Base-by-base conservation (phyloP, 495 filamentous ascomycete genomes). In the Trichocladium antarcticum region DNA sequence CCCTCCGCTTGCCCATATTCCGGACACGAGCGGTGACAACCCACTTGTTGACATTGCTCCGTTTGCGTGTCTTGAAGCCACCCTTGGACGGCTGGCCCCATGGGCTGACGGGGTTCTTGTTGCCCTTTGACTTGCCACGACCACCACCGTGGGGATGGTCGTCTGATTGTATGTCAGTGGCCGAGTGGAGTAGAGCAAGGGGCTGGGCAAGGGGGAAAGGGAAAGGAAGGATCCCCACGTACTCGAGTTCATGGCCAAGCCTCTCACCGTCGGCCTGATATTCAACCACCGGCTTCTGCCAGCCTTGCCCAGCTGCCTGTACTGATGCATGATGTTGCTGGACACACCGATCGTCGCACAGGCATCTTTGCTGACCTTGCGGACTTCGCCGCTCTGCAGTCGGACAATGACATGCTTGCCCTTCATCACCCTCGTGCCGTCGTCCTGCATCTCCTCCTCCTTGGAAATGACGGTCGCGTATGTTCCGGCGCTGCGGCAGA, bases 81-180 rank as follows among this genome's bases (percentile, higher is more conserved):
- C 84, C 83, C 79, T 98, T 98, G 63, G 92, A 79, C 68, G 87
- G 88, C 62, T 79, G 81, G 58, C 93, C 93, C 92, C 92, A 98
- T 50, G 89, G 89, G 71, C 87, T 94, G 63, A 88, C 85, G 37
- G 93, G 89, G 63, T 92, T 72, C 47, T 85, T 77, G 66, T 97
- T 97, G 75, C 92, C 89, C 84, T 98, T 97, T 20, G 87, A 94
- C 73, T 98, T 98, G 64, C 92, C 92, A 72, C 93, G 77, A 63
- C 92, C 92, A 83, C 92, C 92, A 77, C 92, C 92, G 68, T 98
- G 92, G 57, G 92, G 89, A 78, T 98, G 92, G 56, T 98, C 93
- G 52, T 71, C 78, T 80, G 39, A 22, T 24, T 3, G 2, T 15
- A 24, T 19, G 53, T 75, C 50, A 74, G 68, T 38, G 40, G 35